Conservation (phyloP, 2,329 filamentous ascomycete genomes). For the Apiospora phragmitis region DNA sequence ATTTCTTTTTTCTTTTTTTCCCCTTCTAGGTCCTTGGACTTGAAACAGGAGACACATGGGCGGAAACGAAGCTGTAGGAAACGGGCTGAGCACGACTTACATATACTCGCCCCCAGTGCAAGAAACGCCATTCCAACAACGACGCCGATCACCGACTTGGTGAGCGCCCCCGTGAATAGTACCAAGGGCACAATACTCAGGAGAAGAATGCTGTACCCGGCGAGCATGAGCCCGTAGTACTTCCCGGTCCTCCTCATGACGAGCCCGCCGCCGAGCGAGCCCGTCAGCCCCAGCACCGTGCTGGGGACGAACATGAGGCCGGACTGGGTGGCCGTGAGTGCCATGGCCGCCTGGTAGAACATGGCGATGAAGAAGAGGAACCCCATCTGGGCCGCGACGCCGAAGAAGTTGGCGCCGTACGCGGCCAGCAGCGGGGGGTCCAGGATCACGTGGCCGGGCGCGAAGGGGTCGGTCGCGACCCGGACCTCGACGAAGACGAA, state of each 20-base stretch:
- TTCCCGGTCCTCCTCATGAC: constrained; percentile 70
- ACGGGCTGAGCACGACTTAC: constrained; percentile 26
- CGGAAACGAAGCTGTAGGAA: too few species aligned
- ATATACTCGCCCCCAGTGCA: constrained; percentile 39
- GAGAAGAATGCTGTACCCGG: constrained; percentile 53
- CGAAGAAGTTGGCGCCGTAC: constrained; percentile 73
- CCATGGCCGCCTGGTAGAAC: constrained; percentile 73
- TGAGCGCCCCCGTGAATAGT: constrained; percentile 55
- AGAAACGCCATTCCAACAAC: constrained; percentile 57
- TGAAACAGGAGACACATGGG: not conserved
- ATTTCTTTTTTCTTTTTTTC: not conserved
- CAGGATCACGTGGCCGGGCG: constrained; percentile 73
- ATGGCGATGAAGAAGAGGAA: constrained; percentile 73
- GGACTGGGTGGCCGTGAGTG: constrained; percentile 61
- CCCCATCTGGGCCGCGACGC: constrained; percentile 57
- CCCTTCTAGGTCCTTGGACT: not conserved
- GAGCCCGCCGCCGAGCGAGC: constrained; percentile 64
- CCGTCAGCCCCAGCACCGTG: constrained; percentile 61
- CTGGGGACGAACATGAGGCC: constrained; percentile 68
- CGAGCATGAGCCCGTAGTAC: constrained; percentile 69
- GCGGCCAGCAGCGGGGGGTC: constrained; percentile 65
- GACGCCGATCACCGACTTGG: constrained; percentile 50
- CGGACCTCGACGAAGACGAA: constrained; percentile 70
- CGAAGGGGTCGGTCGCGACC: constrained; percentile 70
- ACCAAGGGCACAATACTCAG: constrained; percentile 57